Evolutionary conservation across 371 early-diverging fungal genomes (phyloP).

Genomic region (Rhizopus stolonifer): DNA sequence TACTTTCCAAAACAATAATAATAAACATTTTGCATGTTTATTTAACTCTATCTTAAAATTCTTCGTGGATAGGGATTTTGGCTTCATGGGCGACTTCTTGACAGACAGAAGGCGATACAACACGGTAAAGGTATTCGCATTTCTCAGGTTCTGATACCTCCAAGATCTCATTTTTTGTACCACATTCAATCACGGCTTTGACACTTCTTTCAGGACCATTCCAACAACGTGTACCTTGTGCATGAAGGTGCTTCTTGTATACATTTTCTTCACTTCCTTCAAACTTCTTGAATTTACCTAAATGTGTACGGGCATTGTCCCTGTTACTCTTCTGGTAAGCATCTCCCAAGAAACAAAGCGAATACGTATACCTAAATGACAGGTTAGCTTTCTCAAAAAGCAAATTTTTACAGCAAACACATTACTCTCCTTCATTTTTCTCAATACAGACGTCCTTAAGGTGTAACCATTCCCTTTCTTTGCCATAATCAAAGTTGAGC

Average conservation of each 20-base stretch:
- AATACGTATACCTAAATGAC: constrained; percentile 71
- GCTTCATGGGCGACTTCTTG: constrained; percentile 6
- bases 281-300: constrained; percentile 60
- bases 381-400: background rate
- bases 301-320: constrained; percentile 51
- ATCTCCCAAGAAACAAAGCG: constrained; percentile 76
- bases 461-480: constrained; percentile 57
- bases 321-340: constrained; percentile 73
- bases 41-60: constrained; percentile 7
- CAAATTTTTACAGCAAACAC: background rate
- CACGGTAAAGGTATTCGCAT: constrained; percentile 82
- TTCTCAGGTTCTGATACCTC: constrained; percentile 87
- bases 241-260: constrained; percentile 63
- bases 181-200: constrained; percentile 61
- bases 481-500: constrained; percentile 61
- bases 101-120: constrained; percentile 83
- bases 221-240: constrained; percentile 86
- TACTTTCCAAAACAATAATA: too few relatives aligned
- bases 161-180: constrained; percentile 62
- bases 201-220: constrained; percentile 85
- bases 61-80: constrained; percentile 19
- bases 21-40: background rate
- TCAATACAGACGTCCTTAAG: constrained; percentile 70
- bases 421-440: constrained; percentile 70
- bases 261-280: constrained; percentile 29